phyloP scores from a whole-genome alignment of 129 eudicot genomes.

The Artemisia argyi region DNA sequence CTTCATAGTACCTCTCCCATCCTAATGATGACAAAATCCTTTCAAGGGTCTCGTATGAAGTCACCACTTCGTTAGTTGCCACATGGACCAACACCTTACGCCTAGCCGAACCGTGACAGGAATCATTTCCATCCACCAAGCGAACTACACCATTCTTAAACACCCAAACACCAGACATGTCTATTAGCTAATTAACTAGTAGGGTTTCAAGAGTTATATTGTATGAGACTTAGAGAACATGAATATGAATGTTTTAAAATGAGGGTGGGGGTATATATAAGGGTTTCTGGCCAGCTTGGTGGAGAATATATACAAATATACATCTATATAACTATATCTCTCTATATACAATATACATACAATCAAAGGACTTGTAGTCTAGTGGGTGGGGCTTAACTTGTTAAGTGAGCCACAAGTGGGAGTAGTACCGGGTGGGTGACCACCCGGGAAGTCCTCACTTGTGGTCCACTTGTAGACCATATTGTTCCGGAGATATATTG shows the following conservation, averaged over 20 bases:
- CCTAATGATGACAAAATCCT: conserved; percentile 54
- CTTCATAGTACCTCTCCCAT: conserved; percentile 89
- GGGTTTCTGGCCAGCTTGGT: conserved; percentile 25
- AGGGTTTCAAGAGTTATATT: conserved; percentile 3
- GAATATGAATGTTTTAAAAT: conserved; percentile 21
- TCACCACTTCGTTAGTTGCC: conserved; percentile 60
- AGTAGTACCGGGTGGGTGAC: too few species aligned
- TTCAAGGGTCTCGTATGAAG: conserved; percentile 58
- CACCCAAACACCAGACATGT: conserved; percentile 97
- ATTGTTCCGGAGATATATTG: too few species aligned
- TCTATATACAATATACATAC: too few species aligned
- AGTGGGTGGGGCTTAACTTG: too few species aligned
- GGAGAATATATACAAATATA: conserved; percentile 15
- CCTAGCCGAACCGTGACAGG: conserved; percentile 35
- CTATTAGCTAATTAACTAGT: not conserved
- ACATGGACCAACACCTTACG: conserved; percentile 65
- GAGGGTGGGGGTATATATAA: conserved; percentile 45
- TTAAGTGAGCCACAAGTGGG: too few species aligned
- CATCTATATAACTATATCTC: not conserved
- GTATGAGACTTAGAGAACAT: conserved; percentile 11
- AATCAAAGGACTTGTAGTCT: too few species aligned
- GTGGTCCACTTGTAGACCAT: too few species aligned
- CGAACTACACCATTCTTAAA: conserved; percentile 87
- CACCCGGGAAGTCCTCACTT: too few species aligned
- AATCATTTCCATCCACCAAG: conserved; percentile 61